A percentile compares a stretch with the other conserved stretches of the same genome.
These are phyloP conservation scores for Deakozyma indianensis DNA, from an alignment of 805 yeast species.

Conservation along the genomic window DNA sequence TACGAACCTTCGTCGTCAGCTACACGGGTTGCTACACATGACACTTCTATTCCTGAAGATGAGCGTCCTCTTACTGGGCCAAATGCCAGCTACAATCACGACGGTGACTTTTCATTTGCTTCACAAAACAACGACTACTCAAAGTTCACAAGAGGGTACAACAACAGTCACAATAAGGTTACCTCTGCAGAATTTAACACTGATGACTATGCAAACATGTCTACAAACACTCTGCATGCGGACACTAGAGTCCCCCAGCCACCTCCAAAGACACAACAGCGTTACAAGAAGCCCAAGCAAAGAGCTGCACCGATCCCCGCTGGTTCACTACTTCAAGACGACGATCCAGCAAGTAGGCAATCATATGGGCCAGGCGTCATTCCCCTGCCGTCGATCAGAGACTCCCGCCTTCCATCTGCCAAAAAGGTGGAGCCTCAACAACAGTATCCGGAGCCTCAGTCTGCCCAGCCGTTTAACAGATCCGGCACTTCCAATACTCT, in stretches of 20 bases:
- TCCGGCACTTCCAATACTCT: too few species aligned
- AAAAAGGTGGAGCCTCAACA: background rate
- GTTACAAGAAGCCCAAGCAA: background rate
- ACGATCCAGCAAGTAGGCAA: background rate
- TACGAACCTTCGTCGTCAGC: background rate
- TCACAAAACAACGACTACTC: background rate
- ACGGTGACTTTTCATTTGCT: background rate
- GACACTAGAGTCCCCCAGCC: background rate
- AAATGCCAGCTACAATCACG: background rate
- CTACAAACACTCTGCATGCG: background rate
- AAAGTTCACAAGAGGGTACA: background rate
- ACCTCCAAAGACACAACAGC: background rate
- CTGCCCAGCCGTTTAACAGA: background rate
- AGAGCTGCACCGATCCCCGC: background rate
- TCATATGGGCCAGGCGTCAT: background rate
- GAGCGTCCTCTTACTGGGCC: conserved; percentile 1
- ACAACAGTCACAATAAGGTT: background rate
- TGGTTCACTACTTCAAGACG: background rate
- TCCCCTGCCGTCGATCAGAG: background rate
- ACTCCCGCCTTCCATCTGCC: background rate
- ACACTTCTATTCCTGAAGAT: background rate
- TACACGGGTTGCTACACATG: background rate
- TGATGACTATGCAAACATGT: background rate
- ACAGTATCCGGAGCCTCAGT: background rate
- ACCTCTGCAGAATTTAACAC: background rate